Base-by-base conservation (phyloP, 495 filamentous ascomycete genomes). In the Podospora appendiculata region DNA sequence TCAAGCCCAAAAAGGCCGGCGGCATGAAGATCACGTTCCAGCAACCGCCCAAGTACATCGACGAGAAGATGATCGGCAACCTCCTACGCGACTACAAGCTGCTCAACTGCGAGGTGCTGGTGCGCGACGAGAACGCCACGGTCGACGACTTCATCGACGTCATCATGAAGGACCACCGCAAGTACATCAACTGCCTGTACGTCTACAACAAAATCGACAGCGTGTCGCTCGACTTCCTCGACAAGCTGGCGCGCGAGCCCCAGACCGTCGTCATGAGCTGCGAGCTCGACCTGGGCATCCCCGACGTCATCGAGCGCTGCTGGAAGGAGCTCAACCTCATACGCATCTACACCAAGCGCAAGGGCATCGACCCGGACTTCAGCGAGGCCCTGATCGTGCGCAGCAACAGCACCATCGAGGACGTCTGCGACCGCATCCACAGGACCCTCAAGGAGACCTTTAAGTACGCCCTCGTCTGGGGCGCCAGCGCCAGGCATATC, bases 141-240 rank as follows among this genome's bases (percentile, higher is more conserved):
- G 90, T 99, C 34, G 94, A 99, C 70, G 93, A 99, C 68, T 86
- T 99, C 66, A 97, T 99, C 65, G 94, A 99, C 67, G 90, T 97
- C 41, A 96, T 71, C 70, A 97, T 96, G 90, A 93, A 91, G 61
- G 89, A 95, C 63, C 91, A 99, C 74, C 79, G 94, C 59, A 97
- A 94, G 71, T 99, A 99, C 74, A 96, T 99, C 74, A 73, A 70
- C 50, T 95, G 90, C 63, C 79, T 99, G 19, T 99, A 99, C 72
- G 94, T 96, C 32, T 99, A 99, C 81, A 99, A 99, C 86, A 99
- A 99, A 71, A 95, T 99, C 74, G 94, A 99, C 76, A 86, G 83
- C 67, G 85, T 99, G 59, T 90, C 87, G 25, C 79, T 99, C 54
- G 88, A 96, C 58, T 94, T 91, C 74, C 80, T 99, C 14, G 88